phyloP scores from a whole-genome alignment of 2,329 filamentous ascomycete species.

The Pezicula radicicola region DNA sequence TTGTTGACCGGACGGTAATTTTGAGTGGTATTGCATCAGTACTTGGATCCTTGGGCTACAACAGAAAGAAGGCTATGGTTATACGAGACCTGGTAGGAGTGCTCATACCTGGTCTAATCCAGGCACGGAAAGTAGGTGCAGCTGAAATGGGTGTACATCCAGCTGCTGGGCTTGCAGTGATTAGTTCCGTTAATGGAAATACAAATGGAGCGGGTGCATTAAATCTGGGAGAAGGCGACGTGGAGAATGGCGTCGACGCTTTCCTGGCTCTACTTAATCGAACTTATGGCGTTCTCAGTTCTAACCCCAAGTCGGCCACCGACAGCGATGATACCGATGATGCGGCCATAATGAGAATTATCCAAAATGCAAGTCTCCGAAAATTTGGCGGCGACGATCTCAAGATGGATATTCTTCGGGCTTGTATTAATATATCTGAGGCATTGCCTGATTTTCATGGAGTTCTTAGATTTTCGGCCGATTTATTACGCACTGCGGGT shows the following conservation, averaged over 20 bases:
- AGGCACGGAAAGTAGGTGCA: slow-evolving; percentile 87
- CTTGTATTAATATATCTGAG: slow-evolving; percentile 93
- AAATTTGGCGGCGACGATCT: slow-evolving; percentile 74
- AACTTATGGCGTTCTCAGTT: slow-evolving; percentile 59
- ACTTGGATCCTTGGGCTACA: slow-evolving; percentile 73
- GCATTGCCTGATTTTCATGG: slow-evolving; percentile 88
- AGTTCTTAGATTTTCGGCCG: slow-evolving; percentile 82
- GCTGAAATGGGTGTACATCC: slow-evolving; percentile 97
- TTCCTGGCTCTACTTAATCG: slow-evolving; percentile 59
- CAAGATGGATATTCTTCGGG: slow-evolving; percentile 82
- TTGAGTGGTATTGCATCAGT: slow-evolving; percentile 85
- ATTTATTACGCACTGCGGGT: slow-evolving; percentile 78
- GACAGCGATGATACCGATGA: slow-evolving; percentile 45
- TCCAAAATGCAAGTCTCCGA: slow-evolving; percentile 54
- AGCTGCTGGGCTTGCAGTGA: slow-evolving; percentile 76
- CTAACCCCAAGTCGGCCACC: slow-evolving; percentile 7
- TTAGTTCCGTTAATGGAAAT: slow-evolving; percentile 54
- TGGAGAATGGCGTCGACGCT: slow-evolving; percentile 63
- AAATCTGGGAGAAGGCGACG: slow-evolving; percentile 61
- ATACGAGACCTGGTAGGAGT: slow-evolving; percentile 81
- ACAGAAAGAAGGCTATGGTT: slow-evolving; percentile 88
- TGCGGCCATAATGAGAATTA: slow-evolving; percentile 54
- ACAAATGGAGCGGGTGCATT: slow-evolving; percentile 50
- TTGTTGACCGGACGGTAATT: slow-evolving; percentile 74
- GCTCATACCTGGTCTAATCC: slow-evolving; percentile 79